Evolutionary conservation across 2,329 filamentous ascomycete genomes (phyloP).

Genomic region (Shiraia bambusicola): DNA sequence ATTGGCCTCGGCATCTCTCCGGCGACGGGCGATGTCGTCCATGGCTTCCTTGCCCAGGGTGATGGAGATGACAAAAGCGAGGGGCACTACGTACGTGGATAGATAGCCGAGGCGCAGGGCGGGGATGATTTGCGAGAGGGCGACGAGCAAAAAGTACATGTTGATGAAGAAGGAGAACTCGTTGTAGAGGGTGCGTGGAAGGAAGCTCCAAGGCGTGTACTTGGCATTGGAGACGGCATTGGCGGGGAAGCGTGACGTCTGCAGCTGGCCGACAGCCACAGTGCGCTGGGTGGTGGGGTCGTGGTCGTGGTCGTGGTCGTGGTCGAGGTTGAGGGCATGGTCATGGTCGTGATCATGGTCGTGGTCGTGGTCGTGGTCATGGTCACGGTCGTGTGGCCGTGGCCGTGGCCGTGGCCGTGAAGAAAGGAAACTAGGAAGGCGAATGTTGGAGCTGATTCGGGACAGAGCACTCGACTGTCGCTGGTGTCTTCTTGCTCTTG

Average conservation of each 20-base stretch:
- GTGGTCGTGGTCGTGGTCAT: constrained; percentile 18
- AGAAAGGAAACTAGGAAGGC: constrained; percentile 67
- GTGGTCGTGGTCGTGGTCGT: constrained; percentile 28
- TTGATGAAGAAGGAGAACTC: constrained; percentile 99
- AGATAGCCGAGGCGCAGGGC: constrained; percentile 89
- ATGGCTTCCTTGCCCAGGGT: constrained; percentile 94
- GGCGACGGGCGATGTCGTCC: constrained; percentile 84
- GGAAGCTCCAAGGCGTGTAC: constrained; percentile 92
- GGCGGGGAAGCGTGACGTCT: constrained; percentile 75
- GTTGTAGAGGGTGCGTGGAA: constrained; percentile 93
- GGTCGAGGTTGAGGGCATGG: constrained; percentile 28
- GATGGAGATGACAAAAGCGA: constrained; percentile 88
- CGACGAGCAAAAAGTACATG: constrained; percentile 96
- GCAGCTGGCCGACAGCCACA: constrained; percentile 72
- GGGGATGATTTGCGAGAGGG: constrained; percentile 88
- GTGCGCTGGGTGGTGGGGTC: constrained; percentile 69
- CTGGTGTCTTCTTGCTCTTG: constrained; percentile 23
- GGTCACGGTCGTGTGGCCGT: constrained; percentile 33
- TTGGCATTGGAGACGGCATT: constrained; percentile 97
- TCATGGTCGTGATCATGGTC: constrained; percentile 18
- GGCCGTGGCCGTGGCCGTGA: constrained; percentile 25
- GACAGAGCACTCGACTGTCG: constrained; percentile 43
- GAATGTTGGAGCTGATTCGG: constrained; percentile 55
- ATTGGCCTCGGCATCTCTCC: constrained; percentile 91
- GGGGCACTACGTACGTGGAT: constrained; percentile 87